Percentiles rank a stretch among this genome's conserved stretches.
Evolutionary conservation across 371 early-diverging fungal genomes (phyloP).

Genomic region (Mucor circinelloides): DNA sequence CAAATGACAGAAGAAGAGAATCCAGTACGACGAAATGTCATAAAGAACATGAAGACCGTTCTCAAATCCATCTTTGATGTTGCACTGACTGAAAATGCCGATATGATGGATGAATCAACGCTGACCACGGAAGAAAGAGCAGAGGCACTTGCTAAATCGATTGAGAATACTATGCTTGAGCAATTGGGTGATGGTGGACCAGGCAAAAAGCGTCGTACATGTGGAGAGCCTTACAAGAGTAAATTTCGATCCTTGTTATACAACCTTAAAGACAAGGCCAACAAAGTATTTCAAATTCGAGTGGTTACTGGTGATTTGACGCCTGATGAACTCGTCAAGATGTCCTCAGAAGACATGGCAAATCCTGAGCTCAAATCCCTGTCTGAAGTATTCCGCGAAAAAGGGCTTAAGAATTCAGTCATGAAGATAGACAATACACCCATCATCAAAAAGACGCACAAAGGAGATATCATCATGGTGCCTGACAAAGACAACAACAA

Average conservation of each 20-base stretch:
- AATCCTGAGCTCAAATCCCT: constrained; percentile 72
- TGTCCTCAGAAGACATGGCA: constrained; percentile 76
- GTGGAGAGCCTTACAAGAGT: constrained; percentile 70
- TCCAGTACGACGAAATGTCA: constrained; percentile 58
- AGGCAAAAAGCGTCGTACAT: constrained; percentile 12
- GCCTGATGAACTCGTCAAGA: constrained; percentile 65
- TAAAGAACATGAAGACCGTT: constrained; percentile 52
- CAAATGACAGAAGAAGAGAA: constrained; percentile 50
- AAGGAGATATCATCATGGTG: constrained; percentile 65
- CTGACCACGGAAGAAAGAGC: constrained; percentile 8
- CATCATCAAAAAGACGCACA: constrained; percentile 75
- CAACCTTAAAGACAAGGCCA: constrained; percentile 79
- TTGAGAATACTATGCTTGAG: constrained; percentile 45
- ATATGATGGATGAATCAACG: constrained; percentile 22
- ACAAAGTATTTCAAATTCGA: constrained; percentile 64
- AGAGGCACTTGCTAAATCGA: constrained; percentile 27
- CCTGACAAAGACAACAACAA: constrained; percentile 13
- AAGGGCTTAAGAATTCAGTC: constrained; percentile 65
- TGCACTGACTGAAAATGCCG: constrained; percentile 32
- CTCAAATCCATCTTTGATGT: constrained; percentile 34
- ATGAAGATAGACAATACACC: constrained; percentile 56
- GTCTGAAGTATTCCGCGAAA: constrained; percentile 62
- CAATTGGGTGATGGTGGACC: constrained; percentile 29
- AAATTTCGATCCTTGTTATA: constrained; percentile 74
- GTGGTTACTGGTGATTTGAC: constrained; percentile 67